Evolutionary conservation across 2,329 filamentous ascomycete genomes (phyloP), one percentile per base, ranked within the genome.

Genomic region (Aspergillus transmontanensis): DNA sequence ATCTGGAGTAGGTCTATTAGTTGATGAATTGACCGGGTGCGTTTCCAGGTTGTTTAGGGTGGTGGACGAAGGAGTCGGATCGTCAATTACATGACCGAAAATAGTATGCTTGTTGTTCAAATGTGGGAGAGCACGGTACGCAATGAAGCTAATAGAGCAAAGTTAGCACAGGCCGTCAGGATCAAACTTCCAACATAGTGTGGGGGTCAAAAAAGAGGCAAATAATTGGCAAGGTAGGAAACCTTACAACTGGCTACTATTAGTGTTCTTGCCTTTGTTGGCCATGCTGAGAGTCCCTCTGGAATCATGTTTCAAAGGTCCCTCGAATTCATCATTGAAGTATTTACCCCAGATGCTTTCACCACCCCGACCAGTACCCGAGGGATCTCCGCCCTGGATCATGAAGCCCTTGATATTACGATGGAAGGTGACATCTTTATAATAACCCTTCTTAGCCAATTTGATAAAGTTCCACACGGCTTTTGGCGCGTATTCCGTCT

Each of bases 261-360:
- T 99, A 26, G 94, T 98, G 74, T 97, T 94, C 75, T 97, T 97
- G 63, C 95, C 95, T 76, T 99, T 99, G 79, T 99, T 99, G 46
- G 95, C 95, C 95, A 99, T 99, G 69, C 90, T 93, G 30, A 96
- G 75, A 0, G 94, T 86, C 14, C 95, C 95, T 32, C 94, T 85
- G 0, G 85, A 81, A 73, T 93, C 90, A 72, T 99, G 95, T n/a
- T 89, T 90, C 46, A 93, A 79, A 0, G 94, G 93, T 0, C 94
- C 93, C 19, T 97, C 93, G 66, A 98, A 90, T 75, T 99, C 95
- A 76, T 99, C 95, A 59, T 90, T 85, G 73, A 99, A 99, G 65
- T 93, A 92, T 79, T 96, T 96, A 63, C 92, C 92, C 95, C 95
- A 99, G 64, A 96, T 89, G 72, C 91, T 96, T 56, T 88, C 82